phyloP scores from a whole-genome alignment of 805 yeast genomes.

The Tetrapisispora namnaoensis region DNA sequence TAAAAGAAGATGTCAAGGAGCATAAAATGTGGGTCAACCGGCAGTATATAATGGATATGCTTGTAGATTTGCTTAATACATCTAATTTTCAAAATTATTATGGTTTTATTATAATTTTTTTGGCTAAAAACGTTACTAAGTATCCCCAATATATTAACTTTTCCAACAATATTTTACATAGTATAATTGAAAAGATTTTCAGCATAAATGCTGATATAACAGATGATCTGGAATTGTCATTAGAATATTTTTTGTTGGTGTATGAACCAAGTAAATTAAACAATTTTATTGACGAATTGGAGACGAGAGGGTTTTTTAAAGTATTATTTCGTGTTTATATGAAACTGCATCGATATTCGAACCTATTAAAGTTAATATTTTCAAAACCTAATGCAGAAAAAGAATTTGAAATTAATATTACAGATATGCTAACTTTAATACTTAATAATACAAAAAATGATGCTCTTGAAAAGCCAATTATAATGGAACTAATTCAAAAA shows the following conservation, averaged over 20 bases:
- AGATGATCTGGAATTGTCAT: constrained; percentile 48
- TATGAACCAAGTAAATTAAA: constrained; percentile 51
- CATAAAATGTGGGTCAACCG: constrained; percentile 36
- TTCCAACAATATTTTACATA: constrained; percentile 46
- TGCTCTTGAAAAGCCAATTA: not conserved
- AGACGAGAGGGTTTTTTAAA: constrained; percentile 14
- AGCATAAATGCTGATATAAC: constrained; percentile 12
- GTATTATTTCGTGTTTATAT: constrained; percentile 18
- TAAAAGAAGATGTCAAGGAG: constrained; percentile 11
- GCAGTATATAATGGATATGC: constrained; percentile 67
- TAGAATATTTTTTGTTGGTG: constrained; percentile 58
- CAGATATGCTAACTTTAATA: not conserved
- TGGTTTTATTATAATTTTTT: constrained; percentile 49
- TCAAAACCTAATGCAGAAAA: not conserved
- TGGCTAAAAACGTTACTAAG: constrained; percentile 75
- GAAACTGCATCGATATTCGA: constrained; percentile 8
- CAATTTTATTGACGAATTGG: constrained; percentile 28
- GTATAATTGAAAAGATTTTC: constrained; percentile 38
- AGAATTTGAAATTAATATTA: constrained; percentile 3
- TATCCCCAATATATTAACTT: constrained; percentile 73
- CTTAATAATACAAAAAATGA: not conserved
- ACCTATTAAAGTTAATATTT: constrained; percentile 7
- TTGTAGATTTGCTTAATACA: constrained; percentile 47
- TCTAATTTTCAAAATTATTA: constrained; percentile 23
- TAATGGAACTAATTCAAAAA: constrained; percentile 5